A percentile compares a stretch with the other conserved stretches of the same genome.
Evolutionary conservation across 2,329 filamentous ascomycete genomes (phyloP).

Genomic region (Alternaria sp.): DNA sequence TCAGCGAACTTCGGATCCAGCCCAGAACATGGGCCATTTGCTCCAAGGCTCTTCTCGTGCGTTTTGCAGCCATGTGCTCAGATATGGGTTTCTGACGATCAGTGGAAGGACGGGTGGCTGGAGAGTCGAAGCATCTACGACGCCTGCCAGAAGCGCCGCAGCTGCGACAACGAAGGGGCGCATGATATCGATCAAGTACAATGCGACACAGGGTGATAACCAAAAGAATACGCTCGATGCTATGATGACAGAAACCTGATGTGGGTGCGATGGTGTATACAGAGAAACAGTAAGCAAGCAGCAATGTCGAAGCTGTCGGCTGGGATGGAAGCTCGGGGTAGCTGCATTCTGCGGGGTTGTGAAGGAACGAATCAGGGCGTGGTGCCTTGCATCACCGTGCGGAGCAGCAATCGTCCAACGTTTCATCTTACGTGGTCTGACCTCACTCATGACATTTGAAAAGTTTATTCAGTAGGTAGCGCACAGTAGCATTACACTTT

Average conservation of each 20-base stretch:
- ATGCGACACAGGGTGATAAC: background rate
- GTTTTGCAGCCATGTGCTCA: slow-evolving; percentile 65
- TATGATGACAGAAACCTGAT: slow-evolving; percentile 5
- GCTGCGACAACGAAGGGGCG: slow-evolving; percentile 31
- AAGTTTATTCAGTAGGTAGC: background rate
- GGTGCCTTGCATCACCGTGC: slow-evolving; percentile 40
- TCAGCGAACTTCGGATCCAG: slow-evolving; percentile 66
- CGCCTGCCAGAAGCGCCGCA: slow-evolving; percentile 53
- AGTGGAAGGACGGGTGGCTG: slow-evolving; percentile 63
- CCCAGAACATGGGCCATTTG: slow-evolving; percentile 88
- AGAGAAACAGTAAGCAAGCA: slow-evolving; percentile 1
- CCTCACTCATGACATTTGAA: slow-evolving; percentile 10
- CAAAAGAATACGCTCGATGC: slow-evolving; percentile 8
- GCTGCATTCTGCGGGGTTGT: slow-evolving; percentile 33
- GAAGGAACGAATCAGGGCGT: slow-evolving; percentile 34
- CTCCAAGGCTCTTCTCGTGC: slow-evolving; percentile 80
- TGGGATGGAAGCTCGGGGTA: slow-evolving; percentile 31
- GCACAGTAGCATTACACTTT: background rate
- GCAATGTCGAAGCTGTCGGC: slow-evolving; percentile 28
- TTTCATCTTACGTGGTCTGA: slow-evolving; percentile 18
- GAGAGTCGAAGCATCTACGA: slow-evolving; percentile 61
- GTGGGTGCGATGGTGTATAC: slow-evolving; percentile 5
- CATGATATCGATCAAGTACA: slow-evolving; percentile 35
- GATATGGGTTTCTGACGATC: slow-evolving; percentile 61
- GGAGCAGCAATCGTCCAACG: slow-evolving; percentile 11